Conservation (phyloP, 495 filamentous ascomycete genomes). For the Penicillium malachiteum region DNA sequence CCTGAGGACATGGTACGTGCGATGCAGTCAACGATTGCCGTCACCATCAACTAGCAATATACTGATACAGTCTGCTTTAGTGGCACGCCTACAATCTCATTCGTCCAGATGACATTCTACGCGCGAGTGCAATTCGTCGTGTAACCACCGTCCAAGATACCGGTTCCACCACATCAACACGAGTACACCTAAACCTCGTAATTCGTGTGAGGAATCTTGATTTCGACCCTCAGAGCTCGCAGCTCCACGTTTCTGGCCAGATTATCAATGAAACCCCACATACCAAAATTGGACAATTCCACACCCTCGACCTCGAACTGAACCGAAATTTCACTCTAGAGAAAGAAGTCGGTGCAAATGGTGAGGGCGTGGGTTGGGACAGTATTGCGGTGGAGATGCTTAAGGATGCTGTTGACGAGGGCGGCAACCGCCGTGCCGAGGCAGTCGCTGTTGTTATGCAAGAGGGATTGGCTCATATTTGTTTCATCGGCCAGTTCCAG, state of each 20-base stretch:
- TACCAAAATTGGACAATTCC: slow-evolving; percentile 79
- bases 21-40: neutral
- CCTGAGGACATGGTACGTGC: slow-evolving; percentile 89
- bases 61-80: slow-evolving; percentile 39
- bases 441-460: slow-evolving; percentile 92
- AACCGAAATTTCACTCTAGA: slow-evolving; percentile 83
- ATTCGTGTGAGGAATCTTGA: slow-evolving; percentile 81
- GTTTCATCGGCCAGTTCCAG: slow-evolving; percentile 86
- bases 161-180: slow-evolving; percentile 70
- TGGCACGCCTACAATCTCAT: slow-evolving; percentile 99
- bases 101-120: slow-evolving; percentile 71
- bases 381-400: slow-evolving; percentile 78
- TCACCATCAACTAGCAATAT: slow-evolving; percentile 4
- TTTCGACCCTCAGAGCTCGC: slow-evolving; percentile 81
- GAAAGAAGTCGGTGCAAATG: slow-evolving; percentile 51
- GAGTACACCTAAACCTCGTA: slow-evolving; percentile 74
- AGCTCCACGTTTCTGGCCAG: slow-evolving; percentile 81
- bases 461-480: slow-evolving; percentile 90
- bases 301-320: slow-evolving; percentile 88
- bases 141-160: slow-evolving; percentile 67
- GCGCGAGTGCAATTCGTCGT: slow-evolving; percentile 79
- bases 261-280: slow-evolving; percentile 81
- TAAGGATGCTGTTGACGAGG: slow-evolving; percentile 72
- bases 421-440: slow-evolving; percentile 67
- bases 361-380: slow-evolving; percentile 76